These are phyloP conservation scores for Orbilia ellipsospora DNA, from an alignment of 2,329 filamentous ascomycete genomes.

Conservation along the genomic window DNA sequence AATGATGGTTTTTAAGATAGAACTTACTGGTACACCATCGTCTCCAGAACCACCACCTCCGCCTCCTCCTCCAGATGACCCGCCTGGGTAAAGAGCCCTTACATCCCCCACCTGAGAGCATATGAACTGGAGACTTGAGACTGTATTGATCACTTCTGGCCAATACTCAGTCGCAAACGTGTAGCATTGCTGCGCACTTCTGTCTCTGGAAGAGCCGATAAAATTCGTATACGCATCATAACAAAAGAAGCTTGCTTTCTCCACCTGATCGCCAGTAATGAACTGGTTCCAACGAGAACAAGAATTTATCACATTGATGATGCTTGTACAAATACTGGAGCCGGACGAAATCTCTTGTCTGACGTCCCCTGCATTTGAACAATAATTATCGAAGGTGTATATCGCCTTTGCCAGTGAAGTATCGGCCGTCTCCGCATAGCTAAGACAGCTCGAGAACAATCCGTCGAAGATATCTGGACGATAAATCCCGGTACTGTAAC, in stretches of 20 bases:
- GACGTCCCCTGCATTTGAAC: slow-evolving; percentile 39
- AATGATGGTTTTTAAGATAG: slow-evolving; percentile 7
- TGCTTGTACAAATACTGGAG: slow-evolving; percentile 19
- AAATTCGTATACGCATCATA: slow-evolving; percentile 45
- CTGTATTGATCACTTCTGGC: slow-evolving; percentile 25
- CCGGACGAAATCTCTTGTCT: slow-evolving; percentile 35
- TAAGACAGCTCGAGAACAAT: slow-evolving; percentile 37
- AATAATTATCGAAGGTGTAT: slow-evolving; percentile 28
- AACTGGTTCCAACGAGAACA: slow-evolving; percentile 45
- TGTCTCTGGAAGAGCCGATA: slow-evolving; percentile 44
- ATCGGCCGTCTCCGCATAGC: slow-evolving; percentile 38
- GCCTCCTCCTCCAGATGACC: slow-evolving; percentile 15
- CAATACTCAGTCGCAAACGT: slow-evolving; percentile 48
- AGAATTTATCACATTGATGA: slow-evolving; percentile 28
- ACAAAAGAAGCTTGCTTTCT: slow-evolving; percentile 49
- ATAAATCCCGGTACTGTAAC: slow-evolving; percentile 32
- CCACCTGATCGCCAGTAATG: slow-evolving; percentile 22
- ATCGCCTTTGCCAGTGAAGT: slow-evolving; percentile 25
- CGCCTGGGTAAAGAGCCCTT: slow-evolving; percentile 26
- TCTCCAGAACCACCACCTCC: slow-evolving; percentile 24
- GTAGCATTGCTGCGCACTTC: slow-evolving; percentile 40
- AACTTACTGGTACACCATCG: slow-evolving; percentile 41
- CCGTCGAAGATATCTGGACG: slow-evolving; percentile 41
- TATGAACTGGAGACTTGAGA: slow-evolving; percentile 41
- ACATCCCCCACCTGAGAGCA: slow-evolving; percentile 47